These are phyloP conservation scores for Lupinus albus DNA, from an alignment of 306 rosid genomes.

Conservation along the genomic window DNA sequence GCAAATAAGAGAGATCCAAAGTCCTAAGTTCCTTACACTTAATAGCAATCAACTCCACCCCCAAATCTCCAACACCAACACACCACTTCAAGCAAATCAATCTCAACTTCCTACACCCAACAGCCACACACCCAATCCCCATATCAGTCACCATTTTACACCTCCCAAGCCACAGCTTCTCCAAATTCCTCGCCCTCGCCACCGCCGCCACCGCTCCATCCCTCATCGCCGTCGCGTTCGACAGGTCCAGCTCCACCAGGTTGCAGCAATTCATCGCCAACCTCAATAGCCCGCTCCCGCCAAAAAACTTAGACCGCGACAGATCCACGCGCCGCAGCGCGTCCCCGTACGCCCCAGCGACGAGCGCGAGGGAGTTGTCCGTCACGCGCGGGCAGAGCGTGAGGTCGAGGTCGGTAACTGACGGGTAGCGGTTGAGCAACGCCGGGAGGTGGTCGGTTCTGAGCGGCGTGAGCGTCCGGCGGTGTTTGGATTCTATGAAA, in stretches of 20 bases:
- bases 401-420: slow-evolving; percentile 55
- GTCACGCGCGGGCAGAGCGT: slow-evolving; percentile 70
- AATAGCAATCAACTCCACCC: slow-evolving; percentile 79
- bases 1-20: slow-evolving; percentile 88
- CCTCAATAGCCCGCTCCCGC: slow-evolving; percentile 57
- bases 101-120: slow-evolving; percentile 79
- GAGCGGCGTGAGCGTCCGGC: slow-evolving; percentile 62
- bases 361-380: slow-evolving; percentile 43
- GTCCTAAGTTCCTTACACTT: slow-evolving; percentile 70
- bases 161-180: slow-evolving; percentile 76
- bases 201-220: slow-evolving; percentile 68
- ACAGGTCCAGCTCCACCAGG: slow-evolving; percentile 74
- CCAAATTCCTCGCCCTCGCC: slow-evolving; percentile 74
- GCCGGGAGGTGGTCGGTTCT: slow-evolving; percentile 65
- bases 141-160: slow-evolving; percentile 77
- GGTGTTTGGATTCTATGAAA: slow-evolving; percentile 70
- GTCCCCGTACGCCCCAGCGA: slow-evolving; percentile 51
- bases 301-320: slow-evolving; percentile 68
- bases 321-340: slow-evolving; percentile 66
- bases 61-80: slow-evolving; percentile 78
- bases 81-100: slow-evolving; percentile 83
- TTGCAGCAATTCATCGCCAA: slow-evolving; percentile 51
- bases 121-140: slow-evolving; percentile 93
- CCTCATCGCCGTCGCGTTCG: slow-evolving; percentile 75
- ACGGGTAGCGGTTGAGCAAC: slow-evolving; percentile 55